These are phyloP conservation scores for Sarocladiaceae sp. DNA, from an alignment of 2,329 filamentous ascomycete genomes.

Conservation along the genomic window DNA sequence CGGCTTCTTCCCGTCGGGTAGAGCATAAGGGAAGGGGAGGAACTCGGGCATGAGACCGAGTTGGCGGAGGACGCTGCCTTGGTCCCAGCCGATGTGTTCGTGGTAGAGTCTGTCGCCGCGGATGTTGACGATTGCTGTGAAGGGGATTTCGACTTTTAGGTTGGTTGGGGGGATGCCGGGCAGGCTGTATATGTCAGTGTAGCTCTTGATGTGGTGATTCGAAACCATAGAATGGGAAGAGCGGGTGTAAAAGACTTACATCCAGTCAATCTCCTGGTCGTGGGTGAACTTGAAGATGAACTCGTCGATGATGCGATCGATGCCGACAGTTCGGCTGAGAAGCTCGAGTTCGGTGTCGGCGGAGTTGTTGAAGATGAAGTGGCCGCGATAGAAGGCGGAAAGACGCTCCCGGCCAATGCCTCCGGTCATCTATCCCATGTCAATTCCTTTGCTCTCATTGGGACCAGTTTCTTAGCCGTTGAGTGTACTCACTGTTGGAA, in stretches of 20 bases:
- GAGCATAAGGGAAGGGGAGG: slow-evolving; percentile 55
- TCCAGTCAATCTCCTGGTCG: slow-evolving; percentile 60
- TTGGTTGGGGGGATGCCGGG: slow-evolving; percentile 54
- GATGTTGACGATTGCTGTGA: slow-evolving; percentile 60
- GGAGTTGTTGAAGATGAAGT: slow-evolving; percentile 74
- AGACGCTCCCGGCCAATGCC: slow-evolving; percentile 62
- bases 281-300: slow-evolving; percentile 65
- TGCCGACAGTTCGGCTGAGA: slow-evolving; percentile 66
- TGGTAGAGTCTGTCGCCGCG: slow-evolving; percentile 60
- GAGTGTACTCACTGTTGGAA: slow-evolving; percentile 54
- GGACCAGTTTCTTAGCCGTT: neutral
- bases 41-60: slow-evolving; percentile 54
- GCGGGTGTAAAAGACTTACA: too few species aligned
- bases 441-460: neutral
- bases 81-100: slow-evolving; percentile 67
- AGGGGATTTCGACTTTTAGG: slow-evolving; percentile 50
- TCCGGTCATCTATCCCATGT: slow-evolving; percentile 47
- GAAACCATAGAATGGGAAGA: too few species aligned
- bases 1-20: slow-evolving; percentile 29
- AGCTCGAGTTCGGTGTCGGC: slow-evolving; percentile 64
- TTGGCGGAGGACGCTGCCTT: slow-evolving; percentile 58
- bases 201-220: too few species aligned
- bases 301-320: slow-evolving; percentile 69
- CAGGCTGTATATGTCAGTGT: slow-evolving; percentile 24
- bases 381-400: slow-evolving; percentile 64